These are phyloP conservation scores for Fraxinus angustifolia DNA, from an alignment of 305 asterid species.

Conservation along the genomic window DNA sequence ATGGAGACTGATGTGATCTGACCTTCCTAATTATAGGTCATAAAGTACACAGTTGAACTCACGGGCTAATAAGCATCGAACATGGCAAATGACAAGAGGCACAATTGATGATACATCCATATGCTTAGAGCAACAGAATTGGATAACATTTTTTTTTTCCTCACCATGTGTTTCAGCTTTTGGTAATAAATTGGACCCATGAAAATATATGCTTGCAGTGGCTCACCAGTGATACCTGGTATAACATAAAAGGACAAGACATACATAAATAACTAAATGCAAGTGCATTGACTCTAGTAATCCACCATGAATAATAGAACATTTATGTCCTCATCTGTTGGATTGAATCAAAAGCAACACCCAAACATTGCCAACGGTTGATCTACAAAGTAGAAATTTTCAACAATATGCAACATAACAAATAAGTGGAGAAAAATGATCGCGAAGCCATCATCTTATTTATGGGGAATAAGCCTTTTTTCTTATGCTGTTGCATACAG, in stretches of 20 bases:
- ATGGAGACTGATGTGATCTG: background rate
- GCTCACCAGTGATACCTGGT: conserved; percentile 89
- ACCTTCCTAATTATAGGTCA: background rate
- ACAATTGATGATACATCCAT: conserved; percentile 3
- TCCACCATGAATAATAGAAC: conserved; percentile 1
- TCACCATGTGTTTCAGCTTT: conserved; percentile 95
- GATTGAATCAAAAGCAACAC: background rate
- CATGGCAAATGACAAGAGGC: background rate
- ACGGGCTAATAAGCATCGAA: background rate
- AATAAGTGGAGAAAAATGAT: background rate
- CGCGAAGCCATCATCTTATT: background rate
- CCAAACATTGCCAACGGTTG: background rate
- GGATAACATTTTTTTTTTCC: conserved; percentile 8
- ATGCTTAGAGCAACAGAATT: background rate
- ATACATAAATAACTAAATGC: background rate
- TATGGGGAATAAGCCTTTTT: background rate
- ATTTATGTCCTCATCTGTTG: background rate
- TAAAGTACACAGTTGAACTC: background rate
- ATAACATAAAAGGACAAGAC: conserved; percentile 19
- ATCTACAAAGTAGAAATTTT: background rate
- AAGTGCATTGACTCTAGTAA: background rate
- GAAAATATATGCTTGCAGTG: conserved; percentile 89
- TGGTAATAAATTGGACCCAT: conserved; percentile 99
- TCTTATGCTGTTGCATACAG: background rate
- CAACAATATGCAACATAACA: background rate